phyloP scores from a whole-genome alignment of 148 eudicot species.

The Chenopodium formosanum region DNA sequence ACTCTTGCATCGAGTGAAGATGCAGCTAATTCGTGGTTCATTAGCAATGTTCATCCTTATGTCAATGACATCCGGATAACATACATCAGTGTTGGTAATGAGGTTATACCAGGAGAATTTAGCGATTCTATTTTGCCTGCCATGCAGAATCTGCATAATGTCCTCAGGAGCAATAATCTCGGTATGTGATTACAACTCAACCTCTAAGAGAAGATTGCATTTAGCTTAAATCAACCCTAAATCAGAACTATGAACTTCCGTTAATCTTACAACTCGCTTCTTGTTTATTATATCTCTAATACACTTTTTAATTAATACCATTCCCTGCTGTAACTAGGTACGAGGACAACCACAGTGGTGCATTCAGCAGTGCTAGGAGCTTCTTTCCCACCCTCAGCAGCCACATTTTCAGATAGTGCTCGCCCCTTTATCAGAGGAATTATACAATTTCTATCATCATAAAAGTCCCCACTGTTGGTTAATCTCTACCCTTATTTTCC shows the following conservation, averaged over 20 bases:
- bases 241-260: no score
- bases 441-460: constrained; percentile 30
- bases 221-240: no score
- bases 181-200: constrained; percentile 11
- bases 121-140: constrained; percentile 40
- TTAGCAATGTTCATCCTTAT: constrained; percentile 37
- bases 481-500: constrained; percentile 64
- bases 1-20: constrained; percentile 31
- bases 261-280: not conserved
- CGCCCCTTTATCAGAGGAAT: constrained; percentile 23
- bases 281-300: no score
- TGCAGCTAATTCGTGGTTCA: constrained; percentile 40
- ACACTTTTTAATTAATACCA: no score
- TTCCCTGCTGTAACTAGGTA: constrained; percentile 12
- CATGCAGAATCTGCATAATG: constrained; percentile 47
- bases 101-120: constrained; percentile 43
- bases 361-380: constrained; percentile 31
- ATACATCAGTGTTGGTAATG: constrained; percentile 59
- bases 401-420: constrained; percentile 30
- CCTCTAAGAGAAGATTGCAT: not conserved
- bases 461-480: constrained; percentile 34
- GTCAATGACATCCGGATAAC: constrained; percentile 25
- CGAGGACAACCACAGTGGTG: constrained; percentile 42
- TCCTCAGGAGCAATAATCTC: constrained; percentile 24
- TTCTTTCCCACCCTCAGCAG: constrained; percentile 54